These are phyloP conservation scores for Dictyophora rubrovolvata DNA, from an alignment of 768 basidiomycete species.

Conservation along the genomic window DNA sequence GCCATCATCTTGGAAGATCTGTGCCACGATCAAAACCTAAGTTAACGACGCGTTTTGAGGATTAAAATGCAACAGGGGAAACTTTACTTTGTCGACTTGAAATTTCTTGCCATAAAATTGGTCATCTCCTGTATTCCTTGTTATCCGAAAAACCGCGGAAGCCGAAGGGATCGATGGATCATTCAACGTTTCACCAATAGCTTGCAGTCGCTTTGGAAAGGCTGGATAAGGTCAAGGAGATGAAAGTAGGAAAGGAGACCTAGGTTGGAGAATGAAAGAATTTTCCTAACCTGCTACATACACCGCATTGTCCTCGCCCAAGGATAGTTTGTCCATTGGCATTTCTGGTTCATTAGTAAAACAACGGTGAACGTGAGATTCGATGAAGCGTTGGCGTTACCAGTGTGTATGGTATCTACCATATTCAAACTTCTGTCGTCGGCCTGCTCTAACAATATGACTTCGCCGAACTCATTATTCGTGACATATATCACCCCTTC, in stretches of 20 bases:
- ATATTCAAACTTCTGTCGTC: constrained; percentile 47
- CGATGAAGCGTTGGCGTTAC: constrained; percentile 23
- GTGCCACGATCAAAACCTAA: constrained; percentile 7
- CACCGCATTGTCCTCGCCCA: constrained; percentile 49
- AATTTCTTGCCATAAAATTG: constrained; percentile 54
- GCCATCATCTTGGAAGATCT: constrained; percentile 66
- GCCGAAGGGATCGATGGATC: constrained; percentile 32
- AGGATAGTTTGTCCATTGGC: constrained; percentile 47
- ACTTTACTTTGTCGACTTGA: constrained; percentile 42
- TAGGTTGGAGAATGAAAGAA: neutral
- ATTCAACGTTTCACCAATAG: constrained; percentile 28
- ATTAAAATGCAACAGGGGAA: neutral
- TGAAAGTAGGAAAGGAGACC: neutral
- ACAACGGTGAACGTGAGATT: neutral
- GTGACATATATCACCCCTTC: constrained; percentile 62
- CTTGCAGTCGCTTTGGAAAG: constrained; percentile 30
- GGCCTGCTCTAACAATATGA: constrained; percentile 49
- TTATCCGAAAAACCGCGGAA: constrained; percentile 41
- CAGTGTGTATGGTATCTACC: constrained; percentile 42
- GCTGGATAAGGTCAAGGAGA: constrained; percentile 22
- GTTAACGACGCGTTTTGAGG: neutral
- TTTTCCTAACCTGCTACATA: constrained; percentile 48
- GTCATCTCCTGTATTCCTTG: constrained; percentile 39
- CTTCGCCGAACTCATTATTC: constrained; percentile 30
- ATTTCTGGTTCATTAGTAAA: constrained; percentile 28